phyloP scores from a whole-genome alignment of 2,329 filamentous ascomycete species.

The Scolecobasidium constrictum region DNA sequence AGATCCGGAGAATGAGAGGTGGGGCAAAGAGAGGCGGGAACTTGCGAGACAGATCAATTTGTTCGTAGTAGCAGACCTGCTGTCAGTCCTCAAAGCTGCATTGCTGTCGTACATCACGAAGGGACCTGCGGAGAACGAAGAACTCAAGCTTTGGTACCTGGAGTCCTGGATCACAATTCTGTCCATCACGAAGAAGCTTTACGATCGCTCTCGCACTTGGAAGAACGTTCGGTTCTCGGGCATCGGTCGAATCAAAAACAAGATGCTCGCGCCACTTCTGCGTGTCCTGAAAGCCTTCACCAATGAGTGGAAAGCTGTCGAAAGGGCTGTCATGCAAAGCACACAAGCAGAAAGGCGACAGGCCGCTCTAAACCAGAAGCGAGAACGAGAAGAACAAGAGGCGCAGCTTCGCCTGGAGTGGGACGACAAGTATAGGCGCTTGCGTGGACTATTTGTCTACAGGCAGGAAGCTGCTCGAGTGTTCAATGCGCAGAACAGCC shows the following conservation, averaged over 20 bases:
- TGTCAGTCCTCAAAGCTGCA: background rate
- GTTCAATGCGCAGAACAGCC: background rate
- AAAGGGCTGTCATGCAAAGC: background rate
- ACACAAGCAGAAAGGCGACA: background rate
- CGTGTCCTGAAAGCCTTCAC: background rate
- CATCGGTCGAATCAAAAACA: background rate
- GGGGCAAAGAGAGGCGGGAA: too few species aligned
- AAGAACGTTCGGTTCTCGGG: background rate
- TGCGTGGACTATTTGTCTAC: background rate
- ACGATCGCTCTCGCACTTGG: background rate
- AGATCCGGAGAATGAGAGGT: too few species aligned
- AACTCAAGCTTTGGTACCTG: background rate
- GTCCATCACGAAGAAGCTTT: background rate
- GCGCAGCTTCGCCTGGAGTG: background rate
- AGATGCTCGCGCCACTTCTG: slow-evolving; percentile 6
- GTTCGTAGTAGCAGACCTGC: background rate
- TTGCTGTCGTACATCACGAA: background rate
- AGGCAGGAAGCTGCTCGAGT: background rate
- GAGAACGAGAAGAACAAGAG: background rate
- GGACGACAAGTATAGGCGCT: background rate
- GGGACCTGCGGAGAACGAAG: background rate
- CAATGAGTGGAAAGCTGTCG: background rate
- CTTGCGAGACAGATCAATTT: background rate
- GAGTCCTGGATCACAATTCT: background rate
- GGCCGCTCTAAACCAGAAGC: background rate